Evolutionary conservation across 352 stramenopile species (phyloP).

Genomic region (Pythium pyrilobum): DNA sequence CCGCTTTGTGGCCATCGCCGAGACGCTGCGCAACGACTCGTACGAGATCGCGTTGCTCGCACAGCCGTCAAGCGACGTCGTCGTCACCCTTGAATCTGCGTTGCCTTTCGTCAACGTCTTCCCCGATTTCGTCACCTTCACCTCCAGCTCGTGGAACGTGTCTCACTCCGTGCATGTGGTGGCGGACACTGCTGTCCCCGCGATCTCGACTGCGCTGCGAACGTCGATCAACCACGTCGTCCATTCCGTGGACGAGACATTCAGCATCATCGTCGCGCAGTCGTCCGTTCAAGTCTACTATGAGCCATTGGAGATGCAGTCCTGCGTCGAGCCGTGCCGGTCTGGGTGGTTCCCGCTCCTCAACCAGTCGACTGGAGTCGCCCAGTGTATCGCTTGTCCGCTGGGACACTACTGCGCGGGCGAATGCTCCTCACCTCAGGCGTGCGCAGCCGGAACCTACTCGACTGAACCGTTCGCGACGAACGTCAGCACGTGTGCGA

Average conservation of each 20-base stretch:
- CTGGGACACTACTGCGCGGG: slow-evolving; percentile 45
- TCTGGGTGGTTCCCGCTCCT: slow-evolving; percentile 43
- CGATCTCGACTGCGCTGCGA: not conserved
- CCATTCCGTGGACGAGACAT: slow-evolving; percentile 37
- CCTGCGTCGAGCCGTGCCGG: slow-evolving; percentile 44
- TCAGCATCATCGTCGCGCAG: slow-evolving; percentile 30
- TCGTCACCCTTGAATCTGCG: slow-evolving; percentile 23
- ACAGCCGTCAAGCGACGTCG: slow-evolving; percentile 32
- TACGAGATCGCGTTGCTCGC: slow-evolving; percentile 46
- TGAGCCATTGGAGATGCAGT: slow-evolving; percentile 36
- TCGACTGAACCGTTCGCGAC: slow-evolving; percentile 30
- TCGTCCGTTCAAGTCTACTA: slow-evolving; percentile 47
- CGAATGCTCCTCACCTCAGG: slow-evolving; percentile 27
- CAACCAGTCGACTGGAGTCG: slow-evolving; percentile 26
- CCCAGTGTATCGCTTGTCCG: slow-evolving; percentile 40
- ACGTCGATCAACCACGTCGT: slow-evolving; percentile 32
- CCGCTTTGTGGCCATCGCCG: slow-evolving; percentile 38
- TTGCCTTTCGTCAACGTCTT: slow-evolving; percentile 22
- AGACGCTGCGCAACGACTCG: slow-evolving; percentile 40
- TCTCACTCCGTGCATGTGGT: slow-evolving; percentile 30
- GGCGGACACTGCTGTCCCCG: not conserved
- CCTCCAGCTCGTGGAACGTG: slow-evolving; percentile 28
- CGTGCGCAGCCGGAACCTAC: slow-evolving; percentile 38
- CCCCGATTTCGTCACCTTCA: slow-evolving; percentile 33
- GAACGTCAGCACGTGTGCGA: slow-evolving; percentile 20